Conservation (phyloP, 352 stramenopile genomes). For the Globisporangium nagaii region DNA sequence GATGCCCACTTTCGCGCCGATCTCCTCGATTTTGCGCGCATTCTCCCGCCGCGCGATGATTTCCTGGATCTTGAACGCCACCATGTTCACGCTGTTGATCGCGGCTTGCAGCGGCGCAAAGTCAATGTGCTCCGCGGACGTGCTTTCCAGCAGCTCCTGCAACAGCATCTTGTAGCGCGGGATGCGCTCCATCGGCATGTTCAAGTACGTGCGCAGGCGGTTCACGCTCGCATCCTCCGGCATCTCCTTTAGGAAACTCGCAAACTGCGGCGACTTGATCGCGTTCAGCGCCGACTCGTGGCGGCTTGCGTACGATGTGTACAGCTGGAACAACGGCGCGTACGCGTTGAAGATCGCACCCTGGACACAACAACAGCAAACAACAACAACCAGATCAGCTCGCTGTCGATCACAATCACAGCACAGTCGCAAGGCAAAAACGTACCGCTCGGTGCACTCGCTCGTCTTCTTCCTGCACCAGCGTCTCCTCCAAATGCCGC, state of each 20-base stretch:
- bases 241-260: constrained; percentile 64
- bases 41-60: constrained; percentile 75
- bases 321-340: constrained; percentile 78
- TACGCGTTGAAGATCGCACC: constrained; percentile 86
- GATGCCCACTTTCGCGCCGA: constrained; percentile 63
- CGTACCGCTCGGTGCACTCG: constrained; percentile 17
- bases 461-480: constrained; percentile 22
- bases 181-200: constrained; percentile 85
- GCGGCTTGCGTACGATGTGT: constrained; percentile 80
- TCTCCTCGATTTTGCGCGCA: constrained; percentile 45
- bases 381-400: constrained; percentile 3
- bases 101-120: constrained; percentile 62
- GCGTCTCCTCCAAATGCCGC: constrained; percentile 67
- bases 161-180: constrained; percentile 82
- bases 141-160: constrained; percentile 68
- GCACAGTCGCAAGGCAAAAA: neutral
- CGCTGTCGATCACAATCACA: neutral
- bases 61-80: constrained; percentile 75
- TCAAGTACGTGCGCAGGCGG: constrained; percentile 67
- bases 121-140: constrained; percentile 65
- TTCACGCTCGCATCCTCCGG: constrained; percentile 57
- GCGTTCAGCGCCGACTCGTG: constrained; percentile 63
- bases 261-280: constrained; percentile 74
- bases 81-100: constrained; percentile 67
- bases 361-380: constrained; percentile 14